Base-by-base conservation (phyloP, 768 basidiomycete genomes). In the Termitomyces eurrhizus region DNA sequence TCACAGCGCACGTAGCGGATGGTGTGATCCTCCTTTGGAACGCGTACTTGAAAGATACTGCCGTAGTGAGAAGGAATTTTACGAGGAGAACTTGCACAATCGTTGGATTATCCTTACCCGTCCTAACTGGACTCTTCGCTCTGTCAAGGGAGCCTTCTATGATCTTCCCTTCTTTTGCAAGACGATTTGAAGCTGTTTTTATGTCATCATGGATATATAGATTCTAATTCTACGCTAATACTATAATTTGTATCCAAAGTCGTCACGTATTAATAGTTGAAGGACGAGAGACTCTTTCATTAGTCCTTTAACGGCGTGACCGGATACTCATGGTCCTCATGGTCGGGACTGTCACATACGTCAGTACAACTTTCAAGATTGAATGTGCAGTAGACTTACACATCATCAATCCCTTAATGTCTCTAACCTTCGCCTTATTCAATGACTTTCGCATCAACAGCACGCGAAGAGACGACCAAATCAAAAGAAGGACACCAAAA, bases 381-480 rank as follows among this genome's bases (percentile, higher is more conserved):
- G 8, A 12, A 33, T 33, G 21, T 48, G 24, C 53, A 49, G 36
- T 14, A 16, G 26, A 81, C 86, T 65, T 77, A 87, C 86, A 86
- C 87, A 89, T 88, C 83, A 83, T 83, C 36, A 89, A 71, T 2
- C 86, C 86, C 60, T 80, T 82, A 65, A 88, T 86, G 70, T 86
- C 84, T 65, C 84, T 85, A 42, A 87, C 86, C 62, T 75, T 79
- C 63, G 79, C 69, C 52, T 79, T 76, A 65, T 85, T 81, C 26
- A 86, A 72, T 18, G 80, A 78, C 67, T 81, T 85, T 41, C 85
- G 73, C 60, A 87, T 66, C 39, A 88, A 59, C 21, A 88, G 48
- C 26, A 89, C 86, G 4, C 86, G 77, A 36, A 89, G 62, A 12
- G 81, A 83, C 18, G 86, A 72, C 86, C 86, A 87, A 0, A 68